Evolutionary conservation across 2,329 filamentous ascomycete species (phyloP), one percentile per base, ranked within the genome.

Genomic region (Pyricularia sp.): DNA sequence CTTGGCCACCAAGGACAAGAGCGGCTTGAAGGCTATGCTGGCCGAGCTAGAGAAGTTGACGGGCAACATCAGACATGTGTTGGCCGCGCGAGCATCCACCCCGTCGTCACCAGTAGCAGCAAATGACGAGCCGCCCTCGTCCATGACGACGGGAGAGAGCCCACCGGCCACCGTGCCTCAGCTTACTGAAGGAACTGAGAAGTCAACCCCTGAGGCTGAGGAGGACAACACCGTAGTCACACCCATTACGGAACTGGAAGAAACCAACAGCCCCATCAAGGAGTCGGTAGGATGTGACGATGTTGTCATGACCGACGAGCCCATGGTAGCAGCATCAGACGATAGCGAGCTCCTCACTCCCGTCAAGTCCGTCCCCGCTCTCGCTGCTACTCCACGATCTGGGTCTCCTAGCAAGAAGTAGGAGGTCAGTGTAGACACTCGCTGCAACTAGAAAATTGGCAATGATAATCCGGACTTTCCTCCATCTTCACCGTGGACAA

Each of bases 21-120:
- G 77, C 50, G 78, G 82, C 67, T 80, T 88, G 23, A 79, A 81
- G 61, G 80, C 81, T 50, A 82, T 85, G 75, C 79, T 85, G 11
- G 78, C 79, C 23, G 81, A 84, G 70, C 79, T 82, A 71, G 80
- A 85, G 64, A 76, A 79, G 28, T 77, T 85, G 75, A 77, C 76
- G 50, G 74, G 75, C n/a, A 77, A 76, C 23, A 82, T 86, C 71
- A 28, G 59, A 11, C 59, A 63, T 28, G 59, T 28, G 26, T 17
- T 63, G 26, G 59, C 59, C 9, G 77, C 72, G 20, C 68, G 69
- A 23, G 73, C 72, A n/a, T 58, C 33, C 26, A 59, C 25, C 26
- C 61, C 67, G 17, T 25, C 61, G 12, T 65, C 61, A 9, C 61
- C 61, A 6, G 33, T 59, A 12, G 25, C 59, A 26, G 42, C n/a